A percentile compares a stretch with the other conserved stretches of the same genome.
These are phyloP conservation scores for Fusarium dlaminii DNA, from an alignment of 2,329 filamentous ascomycete genomes.

Conservation along the genomic window DNA sequence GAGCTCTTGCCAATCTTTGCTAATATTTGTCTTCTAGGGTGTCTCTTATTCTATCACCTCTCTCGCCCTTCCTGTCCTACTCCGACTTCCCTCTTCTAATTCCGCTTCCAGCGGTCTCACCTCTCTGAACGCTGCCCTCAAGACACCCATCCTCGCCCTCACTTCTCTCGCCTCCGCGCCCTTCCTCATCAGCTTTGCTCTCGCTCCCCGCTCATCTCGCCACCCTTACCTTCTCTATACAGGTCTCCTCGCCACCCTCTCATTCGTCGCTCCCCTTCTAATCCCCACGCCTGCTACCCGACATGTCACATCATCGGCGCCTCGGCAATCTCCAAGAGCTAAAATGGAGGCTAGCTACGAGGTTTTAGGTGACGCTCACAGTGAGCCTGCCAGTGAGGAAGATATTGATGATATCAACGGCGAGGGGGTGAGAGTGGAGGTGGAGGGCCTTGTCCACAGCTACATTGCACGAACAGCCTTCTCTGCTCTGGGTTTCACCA, in stretches of 20 bases:
- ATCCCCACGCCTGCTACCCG: constrained; percentile 50
- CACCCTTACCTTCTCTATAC: constrained; percentile 95
- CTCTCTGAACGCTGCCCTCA: constrained; percentile 70
- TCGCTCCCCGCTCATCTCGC: constrained; percentile 78
- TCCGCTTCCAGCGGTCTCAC: constrained; percentile 76
- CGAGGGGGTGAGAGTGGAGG: constrained; percentile 67
- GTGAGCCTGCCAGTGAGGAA: constrained; percentile 60
- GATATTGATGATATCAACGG: constrained; percentile 66
- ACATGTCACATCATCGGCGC: constrained; percentile 43
- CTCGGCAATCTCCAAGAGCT: constrained; percentile 47
- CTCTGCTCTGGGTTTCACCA: constrained; percentile 65
- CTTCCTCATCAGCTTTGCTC: constrained; percentile 78
- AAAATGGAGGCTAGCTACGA: constrained; percentile 79
- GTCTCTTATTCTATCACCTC: constrained; percentile 85
- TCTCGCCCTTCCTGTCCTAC: constrained; percentile 81
- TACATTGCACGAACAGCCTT: constrained; percentile 64
- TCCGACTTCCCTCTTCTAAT: constrained; percentile 80
- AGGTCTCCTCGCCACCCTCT: constrained; percentile 71
- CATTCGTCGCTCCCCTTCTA: constrained; percentile 63
- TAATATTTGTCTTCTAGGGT: constrained; percentile 66
- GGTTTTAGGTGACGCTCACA: constrained; percentile 66
- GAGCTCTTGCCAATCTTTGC: constrained; percentile 3
- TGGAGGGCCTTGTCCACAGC: constrained; percentile 64
- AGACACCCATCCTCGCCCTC: constrained; percentile 72
- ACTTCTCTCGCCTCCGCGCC: constrained; percentile 74